Percentiles rank a stretch among this genome's conserved stretches.
Evolutionary conservation across 225 moss, liverwort and hornwort species (phyloP).

Genomic region (Pseudisothecium myosuroides): DNA sequence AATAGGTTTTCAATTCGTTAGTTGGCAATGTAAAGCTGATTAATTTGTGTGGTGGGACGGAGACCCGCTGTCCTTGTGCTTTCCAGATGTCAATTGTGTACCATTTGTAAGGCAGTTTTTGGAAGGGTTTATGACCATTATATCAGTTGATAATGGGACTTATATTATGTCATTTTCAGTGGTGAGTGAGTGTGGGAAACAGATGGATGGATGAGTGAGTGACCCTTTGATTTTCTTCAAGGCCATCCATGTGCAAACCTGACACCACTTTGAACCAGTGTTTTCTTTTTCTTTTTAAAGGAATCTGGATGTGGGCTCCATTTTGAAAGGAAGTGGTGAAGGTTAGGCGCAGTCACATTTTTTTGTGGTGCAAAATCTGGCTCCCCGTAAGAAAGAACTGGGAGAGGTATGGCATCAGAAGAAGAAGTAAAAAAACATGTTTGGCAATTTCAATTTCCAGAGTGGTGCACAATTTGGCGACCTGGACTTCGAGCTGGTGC

Average conservation of each 20-base stretch:
- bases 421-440: no score
- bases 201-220: not conserved
- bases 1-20: rapidly evolving
- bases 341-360: no score
- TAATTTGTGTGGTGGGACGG: not conserved
- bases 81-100: not conserved
- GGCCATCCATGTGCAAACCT: not conserved
- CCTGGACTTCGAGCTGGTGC: no score
- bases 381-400: no score
- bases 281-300: no score
- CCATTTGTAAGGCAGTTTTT: not conserved
- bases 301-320: no score
- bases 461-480: no score
- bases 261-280: not conserved
- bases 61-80: not conserved
- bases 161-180: not conserved
- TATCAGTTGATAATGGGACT: not conserved
- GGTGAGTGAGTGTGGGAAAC: not conserved
- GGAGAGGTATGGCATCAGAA: no score
- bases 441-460: no score
- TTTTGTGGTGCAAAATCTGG: no score
- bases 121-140: not conserved
- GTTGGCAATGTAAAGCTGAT: not conserved
- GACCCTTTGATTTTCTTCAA: not conserved
- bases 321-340: no score